These are phyloP conservation scores for Trametes elegans DNA, from an alignment of 768 basidiomycete genomes.

Conservation along the genomic window DNA sequence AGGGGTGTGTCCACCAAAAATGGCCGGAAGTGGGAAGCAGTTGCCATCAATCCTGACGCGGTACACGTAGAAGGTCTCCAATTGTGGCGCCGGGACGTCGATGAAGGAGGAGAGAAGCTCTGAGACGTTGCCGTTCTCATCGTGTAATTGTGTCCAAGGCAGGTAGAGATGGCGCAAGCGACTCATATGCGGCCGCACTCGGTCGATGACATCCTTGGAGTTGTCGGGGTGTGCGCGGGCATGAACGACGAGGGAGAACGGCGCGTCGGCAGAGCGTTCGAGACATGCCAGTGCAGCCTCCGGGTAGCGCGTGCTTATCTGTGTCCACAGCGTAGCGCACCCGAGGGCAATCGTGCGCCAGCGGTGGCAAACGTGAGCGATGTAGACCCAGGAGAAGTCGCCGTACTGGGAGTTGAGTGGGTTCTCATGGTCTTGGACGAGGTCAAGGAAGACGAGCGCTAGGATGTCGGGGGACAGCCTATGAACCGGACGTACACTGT, in stretches of 20 bases:
- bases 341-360: conserved; percentile 26
- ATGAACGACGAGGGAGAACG: conserved; percentile 25
- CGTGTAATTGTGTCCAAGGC: conserved; percentile 23
- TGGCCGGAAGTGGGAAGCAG: conserved; percentile 22
- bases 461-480: conserved; percentile 27
- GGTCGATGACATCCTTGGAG: conserved; percentile 19
- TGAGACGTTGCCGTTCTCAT: conserved; percentile 18
- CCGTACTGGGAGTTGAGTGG: conserved; percentile 23
- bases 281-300: conserved; percentile 24
- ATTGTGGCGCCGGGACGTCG: conserved; percentile 19
- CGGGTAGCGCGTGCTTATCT: conserved; percentile 27
- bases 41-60: conserved; percentile 18
- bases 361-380: conserved; percentile 27
- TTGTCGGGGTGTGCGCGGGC: conserved; percentile 7
- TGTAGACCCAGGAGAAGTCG: conserved; percentile 21
- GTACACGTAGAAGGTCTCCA: conserved; percentile 25
- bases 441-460: conserved; percentile 23
- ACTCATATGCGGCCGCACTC: conserved; percentile 19
- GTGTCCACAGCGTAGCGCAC: conserved; percentile 26
- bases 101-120: conserved; percentile 21
- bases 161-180: conserved; percentile 27
- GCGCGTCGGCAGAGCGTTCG: conserved; percentile 27
- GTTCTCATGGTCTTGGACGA: conserved; percentile 17
- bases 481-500: conserved; percentile 26
- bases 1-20: conserved; percentile 26